Evolutionary conservation across 2,329 filamentous ascomycete species (phyloP), one percentile per base, ranked within the genome.

Genomic region (Penicillium concentricum): DNA sequence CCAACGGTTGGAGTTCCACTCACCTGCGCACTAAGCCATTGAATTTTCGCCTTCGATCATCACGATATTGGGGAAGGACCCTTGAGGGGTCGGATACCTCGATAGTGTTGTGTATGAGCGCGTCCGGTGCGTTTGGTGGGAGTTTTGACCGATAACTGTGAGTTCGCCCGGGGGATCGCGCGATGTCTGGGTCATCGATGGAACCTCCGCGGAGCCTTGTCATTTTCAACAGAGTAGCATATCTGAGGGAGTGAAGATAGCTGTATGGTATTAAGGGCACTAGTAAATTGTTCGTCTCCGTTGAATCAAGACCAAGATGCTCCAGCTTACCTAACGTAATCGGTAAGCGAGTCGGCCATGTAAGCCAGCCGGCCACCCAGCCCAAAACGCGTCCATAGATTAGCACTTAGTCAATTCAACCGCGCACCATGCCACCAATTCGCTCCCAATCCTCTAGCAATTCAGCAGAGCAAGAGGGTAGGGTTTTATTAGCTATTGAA

Each of bases 1-100:
- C 18, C 53, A 46, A 50, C 38, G 16, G n/a, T 34, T 26, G 41
- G 37, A 42, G 41, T 38, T 52, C 55, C 48, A 72, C 81, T 62
- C 70, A 89, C 87, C 82, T 85, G 67, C 89, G 85, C 15, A 91
- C 84, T 16, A 91, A 74, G 4, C 83, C 74, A 69, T 91, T 87
- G 60, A 76, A 78, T 20, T 72, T 69, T 28, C 75, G 67, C 52
- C 74, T 71, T 38, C 75, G 72, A 49, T 76, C 73, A 58, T 75
- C 74, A 39, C 69, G 69, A 62, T 73, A 70, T 68, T 73, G 75
- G 7, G 71, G 61, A 5, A 77, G 58, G 1, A 78, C 74, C 37
- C 69, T 64, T 5, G 69, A 61, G 18, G 75, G 65, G 44, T 78
- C 71, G 5, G 70, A 69, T 1, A 78, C 68, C 37, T 72, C 68